Conservation (phyloP, 2,329 filamentous ascomycete species). For the Colletotrichum magnum region DNA sequence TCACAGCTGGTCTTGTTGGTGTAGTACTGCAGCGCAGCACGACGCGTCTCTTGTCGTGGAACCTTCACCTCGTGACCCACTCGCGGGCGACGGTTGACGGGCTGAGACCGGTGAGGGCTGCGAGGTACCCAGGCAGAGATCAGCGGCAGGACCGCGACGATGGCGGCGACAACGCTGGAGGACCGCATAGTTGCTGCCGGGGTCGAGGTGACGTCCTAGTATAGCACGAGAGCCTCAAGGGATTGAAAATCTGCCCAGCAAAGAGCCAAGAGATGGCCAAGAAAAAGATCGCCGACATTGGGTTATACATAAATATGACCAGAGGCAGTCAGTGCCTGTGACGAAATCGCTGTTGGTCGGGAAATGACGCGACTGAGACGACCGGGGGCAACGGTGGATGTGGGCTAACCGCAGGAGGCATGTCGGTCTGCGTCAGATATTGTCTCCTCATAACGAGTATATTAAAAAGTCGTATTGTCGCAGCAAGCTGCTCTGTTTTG, state of each 20-base stretch:
- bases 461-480: slow-evolving; percentile 13
- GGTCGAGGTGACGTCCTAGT: neutral
- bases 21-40: slow-evolving; percentile 21
- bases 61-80: neutral
- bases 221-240: neutral
- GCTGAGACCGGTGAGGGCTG: neutral
- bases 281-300: neutral
- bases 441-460: neutral
- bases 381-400: neutral
- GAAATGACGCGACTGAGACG: neutral
- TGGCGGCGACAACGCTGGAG: neutral
- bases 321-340: neutral
- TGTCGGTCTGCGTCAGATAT: neutral
- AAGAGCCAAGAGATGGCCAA: slow-evolving; percentile 13
- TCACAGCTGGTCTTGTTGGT: slow-evolving; percentile 33
- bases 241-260: slow-evolving; percentile 16
- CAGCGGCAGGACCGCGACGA: slow-evolving; percentile 8
- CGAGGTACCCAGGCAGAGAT: slow-evolving; percentile 19
- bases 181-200: slow-evolving; percentile 2
- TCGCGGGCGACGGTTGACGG: slow-evolving; percentile 1
- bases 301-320: neutral
- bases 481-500: no score
- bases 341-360: neutral
- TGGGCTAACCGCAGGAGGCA: slow-evolving; percentile 12
- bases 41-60: neutral